Evolutionary conservation across 306 rosid genomes (phyloP), one percentile per base, ranked within the genome.

Genomic region (Cotoneaster glaucophyllus): DNA sequence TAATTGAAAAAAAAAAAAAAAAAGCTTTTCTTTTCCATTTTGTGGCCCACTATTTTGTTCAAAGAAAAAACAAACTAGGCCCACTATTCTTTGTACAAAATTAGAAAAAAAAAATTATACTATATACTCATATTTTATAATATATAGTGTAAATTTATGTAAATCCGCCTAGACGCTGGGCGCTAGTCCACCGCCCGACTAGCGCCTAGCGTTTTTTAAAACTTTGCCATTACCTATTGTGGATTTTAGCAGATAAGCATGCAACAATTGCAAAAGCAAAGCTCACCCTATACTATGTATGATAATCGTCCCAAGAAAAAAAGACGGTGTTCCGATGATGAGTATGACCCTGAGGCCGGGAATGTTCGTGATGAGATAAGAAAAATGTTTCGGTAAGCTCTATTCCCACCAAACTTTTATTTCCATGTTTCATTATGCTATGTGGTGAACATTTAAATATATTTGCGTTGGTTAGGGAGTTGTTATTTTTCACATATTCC

Each of bases 241-340:
- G 74, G 54, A 37, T 54, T 54, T 78, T 66, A 31, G 81, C 86
- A 94, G 97, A 80, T 80, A 24, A 82, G 69, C 73, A 93, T 79
- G 83, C 89, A 89, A 12, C 87, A 77, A 70, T 84, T 76, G 77
- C 90, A 77, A 71, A 87, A 73, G 77, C 88, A 80, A 77, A 69
- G 67, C 62, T 75, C 85, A 59, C 80, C 81, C 12, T 80, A 72
- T 56, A 81, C 76, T 54, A 65, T 71, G 57, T 32, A 74, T 17
- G 87, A 69, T 22, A 87, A 83, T 39, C 81, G 80, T 28, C 92
- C 78, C 66, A 87, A 85, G 86, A 94, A 79, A 79, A 90, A 69
- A 37, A 82, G 84, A 50, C 80, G 79, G 24, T 22, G 29, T 34
- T 70, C 77, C 10, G 88, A 90, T 71, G 96, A 85, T 3, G 93